A percentile compares a stretch with the other conserved stretches of the same genome.
Conservation (phyloP, 257 asterid species). For the Jacaranda copaia region DNA sequence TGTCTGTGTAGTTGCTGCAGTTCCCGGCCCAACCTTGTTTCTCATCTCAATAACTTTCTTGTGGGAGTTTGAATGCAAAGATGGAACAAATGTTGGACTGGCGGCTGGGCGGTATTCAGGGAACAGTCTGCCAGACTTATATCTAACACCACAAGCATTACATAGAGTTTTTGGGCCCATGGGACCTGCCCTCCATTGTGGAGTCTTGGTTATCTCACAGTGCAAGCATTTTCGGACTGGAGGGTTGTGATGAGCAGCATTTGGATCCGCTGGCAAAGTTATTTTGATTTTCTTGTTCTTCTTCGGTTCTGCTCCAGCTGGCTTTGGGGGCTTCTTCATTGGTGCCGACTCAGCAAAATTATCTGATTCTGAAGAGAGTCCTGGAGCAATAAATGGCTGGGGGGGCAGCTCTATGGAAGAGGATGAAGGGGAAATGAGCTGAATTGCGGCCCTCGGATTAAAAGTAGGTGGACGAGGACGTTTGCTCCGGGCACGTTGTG, state of each 20-base stretch:
- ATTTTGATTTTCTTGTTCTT: constrained; percentile 65
- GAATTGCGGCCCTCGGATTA: constrained; percentile 63
- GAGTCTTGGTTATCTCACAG: constrained; percentile 64
- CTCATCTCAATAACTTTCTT: constrained; percentile 69
- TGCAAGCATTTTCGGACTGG: constrained; percentile 64
- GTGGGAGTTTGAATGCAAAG: constrained; percentile 73
- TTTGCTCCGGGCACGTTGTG: constrained; percentile 91
- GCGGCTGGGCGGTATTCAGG: constrained; percentile 75
- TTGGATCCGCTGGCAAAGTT: constrained; percentile 38
- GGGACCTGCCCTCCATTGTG: constrained; percentile 75
- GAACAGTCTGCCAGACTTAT: constrained; percentile 61
- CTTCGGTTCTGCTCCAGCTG: constrained; percentile 42
- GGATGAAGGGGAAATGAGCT: constrained; percentile 40
- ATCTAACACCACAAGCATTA: constrained; percentile 74
- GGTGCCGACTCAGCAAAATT: constrained; percentile 54
- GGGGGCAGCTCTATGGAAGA: too few relatives aligned
- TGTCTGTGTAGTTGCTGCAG: neutral
- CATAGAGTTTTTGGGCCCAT: constrained; percentile 73
- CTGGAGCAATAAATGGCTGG: constrained; percentile 31
- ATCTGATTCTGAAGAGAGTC: constrained; percentile 46
- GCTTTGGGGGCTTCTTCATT: constrained; percentile 37
- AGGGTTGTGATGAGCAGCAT: constrained; percentile 37
- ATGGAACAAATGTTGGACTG: constrained; percentile 64
- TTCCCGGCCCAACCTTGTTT: constrained; percentile 34
- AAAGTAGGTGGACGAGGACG: constrained; percentile 83